Percentiles rank a stretch among this genome's conserved stretches.
Conservation (phyloP, 345 rosid species). For the Acer saccharum region DNA sequence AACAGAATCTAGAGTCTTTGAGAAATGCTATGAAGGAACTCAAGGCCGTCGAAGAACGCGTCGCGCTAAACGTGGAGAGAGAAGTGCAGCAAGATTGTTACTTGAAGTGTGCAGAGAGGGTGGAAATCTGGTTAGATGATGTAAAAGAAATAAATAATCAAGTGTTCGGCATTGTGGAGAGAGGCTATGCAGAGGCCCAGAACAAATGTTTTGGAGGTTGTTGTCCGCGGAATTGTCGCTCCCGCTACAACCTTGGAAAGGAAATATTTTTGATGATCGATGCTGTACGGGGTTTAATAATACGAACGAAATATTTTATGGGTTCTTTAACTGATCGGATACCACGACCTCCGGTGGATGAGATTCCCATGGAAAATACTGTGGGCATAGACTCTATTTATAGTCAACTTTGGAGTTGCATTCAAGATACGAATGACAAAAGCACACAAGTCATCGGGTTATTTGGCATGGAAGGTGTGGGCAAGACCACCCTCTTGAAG, state of each 20-base stretch:
- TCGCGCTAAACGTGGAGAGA: too few relatives aligned
- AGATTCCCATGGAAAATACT: background rate
- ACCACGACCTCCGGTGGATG: background rate
- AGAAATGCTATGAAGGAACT: too few relatives aligned
- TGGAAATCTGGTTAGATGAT: too few relatives aligned
- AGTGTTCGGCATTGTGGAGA: background rate
- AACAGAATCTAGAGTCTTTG: too few relatives aligned
- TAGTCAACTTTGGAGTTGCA: background rate
- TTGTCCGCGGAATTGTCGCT: background rate
- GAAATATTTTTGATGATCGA: background rate
- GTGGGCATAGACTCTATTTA: background rate
- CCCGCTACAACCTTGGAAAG: background rate
- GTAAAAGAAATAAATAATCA: too few relatives aligned
- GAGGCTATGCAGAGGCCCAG: background rate
- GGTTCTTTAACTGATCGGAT: background rate
- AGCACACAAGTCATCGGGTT: background rate
- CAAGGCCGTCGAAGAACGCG: too few relatives aligned
- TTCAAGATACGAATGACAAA: background rate
- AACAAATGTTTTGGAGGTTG: background rate
- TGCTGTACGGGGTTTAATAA: background rate
- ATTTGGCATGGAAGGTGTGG: slow-evolving; percentile 4
- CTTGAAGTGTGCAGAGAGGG: too few relatives aligned
- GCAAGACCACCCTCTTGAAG: slow-evolving; percentile 11
- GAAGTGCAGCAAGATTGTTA: too few relatives aligned
- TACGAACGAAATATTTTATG: too few relatives aligned